These are phyloP conservation scores for Umbelopsis vinacea DNA, from an alignment of 192 early-diverging fungal species.

Conservation along the genomic window DNA sequence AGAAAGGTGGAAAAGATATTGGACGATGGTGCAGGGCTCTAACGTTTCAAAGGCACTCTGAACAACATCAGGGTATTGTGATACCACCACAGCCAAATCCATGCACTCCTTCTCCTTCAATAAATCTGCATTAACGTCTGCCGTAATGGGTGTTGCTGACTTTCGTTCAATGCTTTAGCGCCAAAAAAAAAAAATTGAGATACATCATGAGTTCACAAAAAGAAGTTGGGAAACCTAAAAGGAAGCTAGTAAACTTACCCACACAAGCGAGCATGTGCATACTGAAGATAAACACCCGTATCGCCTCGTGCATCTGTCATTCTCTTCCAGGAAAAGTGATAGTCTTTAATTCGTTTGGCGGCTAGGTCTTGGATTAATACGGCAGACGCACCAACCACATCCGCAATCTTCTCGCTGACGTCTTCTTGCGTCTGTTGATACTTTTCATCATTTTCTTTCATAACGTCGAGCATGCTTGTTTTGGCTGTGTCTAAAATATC, in stretches of 20 bases:
- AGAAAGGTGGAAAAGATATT: conserved; percentile 75
- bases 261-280: conserved; percentile 91
- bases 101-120: conserved; percentile 73
- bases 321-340: conserved; percentile 86
- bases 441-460: conserved; percentile 47
- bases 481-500: conserved; percentile 87
- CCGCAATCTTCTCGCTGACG: conserved; percentile 66
- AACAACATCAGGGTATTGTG: conserved; percentile 83
- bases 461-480: conserved; percentile 81
- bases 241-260: conserved; percentile 52
- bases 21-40: conserved; percentile 82
- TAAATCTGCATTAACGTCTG: conserved; percentile 57
- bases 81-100: conserved; percentile 72
- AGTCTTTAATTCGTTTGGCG: conserved; percentile 85
- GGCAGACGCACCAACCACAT: conserved; percentile 85
- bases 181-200: background rate
- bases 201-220: background rate
- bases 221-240: conserved; percentile 39
- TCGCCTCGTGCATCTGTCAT: conserved; percentile 93
- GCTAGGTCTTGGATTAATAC: conserved; percentile 89
- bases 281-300: conserved; percentile 96
- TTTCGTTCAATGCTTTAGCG: conserved; percentile 76
- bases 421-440: conserved; percentile 14
- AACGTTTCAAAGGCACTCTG: conserved; percentile 56
- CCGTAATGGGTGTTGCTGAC: conserved; percentile 48